These are phyloP conservation scores for Epichloe coenophiala DNA, from an alignment of 2,329 filamentous ascomycete species.

Conservation along the genomic window DNA sequence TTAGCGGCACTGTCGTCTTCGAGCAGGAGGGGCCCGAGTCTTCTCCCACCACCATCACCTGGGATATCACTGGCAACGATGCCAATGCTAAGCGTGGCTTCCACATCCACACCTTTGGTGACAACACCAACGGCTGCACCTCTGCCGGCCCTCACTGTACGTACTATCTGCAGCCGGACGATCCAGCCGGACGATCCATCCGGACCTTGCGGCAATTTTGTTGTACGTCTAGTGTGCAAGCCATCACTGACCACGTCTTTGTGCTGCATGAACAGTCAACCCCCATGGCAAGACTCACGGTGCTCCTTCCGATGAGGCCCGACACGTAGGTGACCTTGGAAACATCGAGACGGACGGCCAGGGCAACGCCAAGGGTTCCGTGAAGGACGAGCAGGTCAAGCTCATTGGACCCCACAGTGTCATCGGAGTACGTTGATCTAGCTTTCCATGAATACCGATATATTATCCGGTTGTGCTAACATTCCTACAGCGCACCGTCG, in stretches of 20 bases:
- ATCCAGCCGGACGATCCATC: conserved; percentile 7
- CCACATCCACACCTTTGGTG: conserved; percentile 97
- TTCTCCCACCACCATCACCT: conserved; percentile 72
- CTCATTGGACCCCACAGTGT: conserved; percentile 92
- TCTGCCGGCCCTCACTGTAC: conserved; percentile 94
- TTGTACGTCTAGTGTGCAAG: neutral
- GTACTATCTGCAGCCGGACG: conserved; percentile 21
- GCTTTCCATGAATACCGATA: neutral
- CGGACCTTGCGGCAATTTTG: neutral
- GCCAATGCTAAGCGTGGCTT: conserved; percentile 93
- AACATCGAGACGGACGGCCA: conserved; percentile 93
- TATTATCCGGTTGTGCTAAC: conserved; percentile 1
- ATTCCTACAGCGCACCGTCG: conserved; percentile 64
- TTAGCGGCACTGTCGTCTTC: conserved; percentile 87
- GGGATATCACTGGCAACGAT: conserved; percentile 86
- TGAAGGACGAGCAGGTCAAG: conserved; percentile 76
- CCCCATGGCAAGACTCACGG: conserved; percentile 87
- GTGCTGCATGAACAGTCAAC: conserved; percentile 57
- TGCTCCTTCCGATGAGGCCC: conserved; percentile 64
- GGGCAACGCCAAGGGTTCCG: conserved; percentile 75
- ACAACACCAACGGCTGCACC: conserved; percentile 99
- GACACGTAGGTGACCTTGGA: conserved; percentile 94
- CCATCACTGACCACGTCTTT: neutral
- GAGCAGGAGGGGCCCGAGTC: conserved; percentile 83
- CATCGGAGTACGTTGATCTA: conserved; percentile 59